Evolutionary conservation across 2,329 filamentous ascomycete species (phyloP).

Genomic region (Penicillium palitans): DNA sequence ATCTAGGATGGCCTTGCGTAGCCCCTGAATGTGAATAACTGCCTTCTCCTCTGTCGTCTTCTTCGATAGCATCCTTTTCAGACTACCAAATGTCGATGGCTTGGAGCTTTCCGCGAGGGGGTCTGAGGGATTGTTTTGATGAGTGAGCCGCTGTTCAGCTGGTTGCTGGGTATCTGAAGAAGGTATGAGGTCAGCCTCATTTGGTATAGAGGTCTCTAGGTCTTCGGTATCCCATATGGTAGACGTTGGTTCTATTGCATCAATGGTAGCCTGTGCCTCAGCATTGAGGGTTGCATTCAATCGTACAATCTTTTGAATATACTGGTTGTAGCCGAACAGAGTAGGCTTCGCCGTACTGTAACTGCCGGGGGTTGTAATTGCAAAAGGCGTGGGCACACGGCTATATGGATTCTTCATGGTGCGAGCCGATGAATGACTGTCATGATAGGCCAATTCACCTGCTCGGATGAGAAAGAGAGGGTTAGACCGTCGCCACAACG

Average conservation of each 20-base stretch:
- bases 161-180: background rate
- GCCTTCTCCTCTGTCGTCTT: conserved; percentile 27
- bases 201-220: background rate
- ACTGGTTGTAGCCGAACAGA: background rate
- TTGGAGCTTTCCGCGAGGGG: background rate
- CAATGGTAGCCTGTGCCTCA: background rate
- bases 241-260: background rate
- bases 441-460: background rate
- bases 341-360: background rate
- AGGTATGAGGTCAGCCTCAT: background rate
- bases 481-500: conserved; percentile 12
- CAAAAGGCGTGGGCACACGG: background rate
- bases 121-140: too few species aligned
- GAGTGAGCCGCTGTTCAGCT: background rate
- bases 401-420: background rate
- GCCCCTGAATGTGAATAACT: conserved; percentile 23
- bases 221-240: background rate
- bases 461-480: conserved; percentile 25
- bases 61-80: background rate
- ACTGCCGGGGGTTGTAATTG: background rate
- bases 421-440: background rate
- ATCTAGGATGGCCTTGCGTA: conserved; percentile 38
- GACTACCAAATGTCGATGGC: background rate
- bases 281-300: background rate
- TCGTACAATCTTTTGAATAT: background rate